Base-by-base conservation (phyloP, 140 eudicot species). In the Bidens hawaiensis region DNA sequence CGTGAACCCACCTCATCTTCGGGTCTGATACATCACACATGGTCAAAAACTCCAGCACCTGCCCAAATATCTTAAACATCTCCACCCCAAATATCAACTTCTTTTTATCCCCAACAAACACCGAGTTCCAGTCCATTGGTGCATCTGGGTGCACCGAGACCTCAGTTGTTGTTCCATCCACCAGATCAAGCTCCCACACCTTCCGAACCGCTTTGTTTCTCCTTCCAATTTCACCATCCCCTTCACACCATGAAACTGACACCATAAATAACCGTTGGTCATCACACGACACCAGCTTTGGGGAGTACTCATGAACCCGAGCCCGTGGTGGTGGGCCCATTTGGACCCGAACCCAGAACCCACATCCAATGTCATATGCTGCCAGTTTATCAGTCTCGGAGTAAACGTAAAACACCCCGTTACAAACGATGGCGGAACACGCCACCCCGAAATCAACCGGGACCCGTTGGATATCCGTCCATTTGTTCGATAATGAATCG, bases 111-210 rank as follows among this genome's bases (percentile, higher is more conserved):
- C 82, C 87, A 42, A 86, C 86, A 67, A 90, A 90, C 5, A 76
- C 81, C 22, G 95, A 88, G 51, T 90, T 90, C 97, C 97, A 90
- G 69, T 90, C 97, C 90, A 90, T 82, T 0, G 97, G 95, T 12
- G 94, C 97, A 74, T 90, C 97, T 0, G 97, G 97, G 73, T 90
- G 97, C 11, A 59, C 60, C 27, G 82, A 83, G 18, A 81, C 85
- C 54, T 86, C 84, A 90, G 2, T 51, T n/a, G n/a, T n/a, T n/a
- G n/a, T 79, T 8, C 73, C 76, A 50, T 28, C 33, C 64, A 57
- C 43, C 22, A 79, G 76, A 75, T 90, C 94, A 28, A 90, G 78
- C 88, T 86, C 94, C 97, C 97, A 90, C 11, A 86, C 68, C 84
- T 90, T 90, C 30, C 95, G 40, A 45, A 86, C 93, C 13, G 97